These are phyloP conservation scores for Candida sp. DNA, from an alignment of 1,139 yeast genomes.

Conservation along the genomic window DNA sequence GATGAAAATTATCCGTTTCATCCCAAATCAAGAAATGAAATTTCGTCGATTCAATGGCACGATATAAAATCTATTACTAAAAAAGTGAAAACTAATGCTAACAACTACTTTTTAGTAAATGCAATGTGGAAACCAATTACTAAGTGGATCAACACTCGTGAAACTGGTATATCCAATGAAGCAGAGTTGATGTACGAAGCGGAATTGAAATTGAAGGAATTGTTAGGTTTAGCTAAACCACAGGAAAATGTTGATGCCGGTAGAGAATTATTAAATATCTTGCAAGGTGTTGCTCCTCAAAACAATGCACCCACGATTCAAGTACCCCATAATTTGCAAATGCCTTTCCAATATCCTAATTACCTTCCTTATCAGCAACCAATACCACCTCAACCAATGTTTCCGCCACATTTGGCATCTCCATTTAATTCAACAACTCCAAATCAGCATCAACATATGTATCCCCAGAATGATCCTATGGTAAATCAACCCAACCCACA, in stretches of 20 bases:
- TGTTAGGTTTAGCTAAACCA: constrained; percentile 50
- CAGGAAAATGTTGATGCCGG: constrained; percentile 55
- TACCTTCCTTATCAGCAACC: constrained; percentile 1
- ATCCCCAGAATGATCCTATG: constrained; percentile 1
- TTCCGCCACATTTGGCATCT: neutral
- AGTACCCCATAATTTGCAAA: constrained; percentile 6
- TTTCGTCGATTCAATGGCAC: constrained; percentile 52
- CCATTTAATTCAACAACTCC: constrained; percentile 3
- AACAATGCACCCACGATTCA: constrained; percentile 7
- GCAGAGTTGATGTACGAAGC: constrained; percentile 54
- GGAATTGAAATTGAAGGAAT: constrained; percentile 58
- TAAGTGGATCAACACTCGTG: constrained; percentile 49
- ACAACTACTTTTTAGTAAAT: constrained; percentile 54
- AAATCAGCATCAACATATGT: constrained; percentile 4
- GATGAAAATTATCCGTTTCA: constrained; percentile 73
- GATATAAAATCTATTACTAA: constrained; percentile 35
- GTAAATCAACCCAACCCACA: constrained; percentile 39
- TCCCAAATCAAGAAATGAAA: constrained; percentile 87
- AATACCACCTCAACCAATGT: neutral
- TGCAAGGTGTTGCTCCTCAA: constrained; percentile 44
- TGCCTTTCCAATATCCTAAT: constrained; percentile 2
- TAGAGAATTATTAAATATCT: constrained; percentile 64
- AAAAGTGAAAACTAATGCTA: constrained; percentile 36
- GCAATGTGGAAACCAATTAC: constrained; percentile 60
- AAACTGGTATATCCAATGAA: constrained; percentile 49